These are phyloP conservation scores for Stentor roeselii DNA, from an alignment of 73 alveolate genomes.

Conservation along the genomic window DNA sequence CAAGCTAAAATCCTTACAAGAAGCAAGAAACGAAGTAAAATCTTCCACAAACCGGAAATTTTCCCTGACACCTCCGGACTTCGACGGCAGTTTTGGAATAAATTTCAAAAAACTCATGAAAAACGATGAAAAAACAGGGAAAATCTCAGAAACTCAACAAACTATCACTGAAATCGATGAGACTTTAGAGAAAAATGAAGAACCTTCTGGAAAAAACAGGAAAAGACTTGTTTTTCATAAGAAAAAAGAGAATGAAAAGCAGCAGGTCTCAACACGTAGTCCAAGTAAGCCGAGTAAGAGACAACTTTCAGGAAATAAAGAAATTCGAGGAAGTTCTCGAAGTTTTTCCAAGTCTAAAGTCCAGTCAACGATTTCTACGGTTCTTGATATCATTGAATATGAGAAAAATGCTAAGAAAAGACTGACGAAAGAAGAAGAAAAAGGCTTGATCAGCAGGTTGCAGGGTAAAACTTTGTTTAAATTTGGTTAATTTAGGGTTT, in stretches of 20 bases:
- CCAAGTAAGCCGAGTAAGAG: not conserved
- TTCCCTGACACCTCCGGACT: not conserved
- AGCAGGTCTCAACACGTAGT: not conserved
- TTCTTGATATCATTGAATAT: not conserved
- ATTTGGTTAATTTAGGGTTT: too few relatives aligned
- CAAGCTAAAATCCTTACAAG: slow-evolving; percentile 2
- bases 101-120: not conserved
- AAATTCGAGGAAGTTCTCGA: not conserved
- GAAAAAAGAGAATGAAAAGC: too few relatives aligned
- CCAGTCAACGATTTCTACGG: not conserved
- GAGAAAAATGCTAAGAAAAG: not conserved
- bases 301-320: not conserved
- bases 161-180: not conserved
- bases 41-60: not conserved
- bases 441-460: not conserved
- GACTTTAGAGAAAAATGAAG: not conserved
- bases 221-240: not conserved
- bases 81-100: not conserved
- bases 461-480: not conserved
- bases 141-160: not conserved
- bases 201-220: not conserved
- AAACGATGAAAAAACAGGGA: not conserved
- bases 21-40: not conserved
- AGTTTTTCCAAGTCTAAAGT: not conserved
- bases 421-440: not conserved